Conservation (phyloP, 257 asterid species). For the Solanum tacnaense region DNA sequence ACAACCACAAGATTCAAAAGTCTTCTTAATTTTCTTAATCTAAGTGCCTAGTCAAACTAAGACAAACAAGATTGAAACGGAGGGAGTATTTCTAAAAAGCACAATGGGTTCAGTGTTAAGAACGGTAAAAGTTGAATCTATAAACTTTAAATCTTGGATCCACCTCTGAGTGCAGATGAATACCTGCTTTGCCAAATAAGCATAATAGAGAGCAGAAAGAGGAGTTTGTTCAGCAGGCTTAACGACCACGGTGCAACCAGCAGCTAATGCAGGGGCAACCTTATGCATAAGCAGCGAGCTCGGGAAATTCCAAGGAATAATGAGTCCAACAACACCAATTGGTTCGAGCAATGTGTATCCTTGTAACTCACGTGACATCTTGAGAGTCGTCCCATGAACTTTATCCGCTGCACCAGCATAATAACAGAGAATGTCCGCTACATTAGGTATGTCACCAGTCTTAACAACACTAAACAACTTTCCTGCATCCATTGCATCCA, state of each 20-base stretch:
- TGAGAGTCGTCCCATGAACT: conserved; percentile 30
- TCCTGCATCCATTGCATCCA: conserved; percentile 30
- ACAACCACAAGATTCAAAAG: no score
- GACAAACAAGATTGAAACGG: no score
- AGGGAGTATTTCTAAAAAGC: no score
- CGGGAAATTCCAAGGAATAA: conserved; percentile 35
- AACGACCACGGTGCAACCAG: conserved; percentile 33
- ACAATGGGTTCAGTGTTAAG: no score
- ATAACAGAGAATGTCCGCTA: conserved; percentile 9
- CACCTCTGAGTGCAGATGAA: not conserved
- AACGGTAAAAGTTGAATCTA: not conserved
- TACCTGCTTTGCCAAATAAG: conserved; percentile 27
- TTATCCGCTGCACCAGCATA: conserved; percentile 37
- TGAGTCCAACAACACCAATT: conserved; percentile 35
- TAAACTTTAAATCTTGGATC: not conserved
- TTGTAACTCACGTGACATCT: conserved; percentile 22
- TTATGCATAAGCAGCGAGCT: conserved; percentile 17
- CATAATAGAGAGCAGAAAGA: conserved; percentile 28
- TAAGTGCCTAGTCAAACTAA: no score
- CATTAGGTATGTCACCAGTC: conserved; percentile 16
- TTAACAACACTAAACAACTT: conserved; percentile 11
- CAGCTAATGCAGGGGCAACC: conserved; percentile 27
- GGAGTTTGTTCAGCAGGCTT: conserved; percentile 38
- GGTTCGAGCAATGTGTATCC: conserved; percentile 32
- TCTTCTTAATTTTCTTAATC: no score